Conservation (phyloP, 2,329 filamentous ascomycete genomes). For the Monascus ruber region DNA sequence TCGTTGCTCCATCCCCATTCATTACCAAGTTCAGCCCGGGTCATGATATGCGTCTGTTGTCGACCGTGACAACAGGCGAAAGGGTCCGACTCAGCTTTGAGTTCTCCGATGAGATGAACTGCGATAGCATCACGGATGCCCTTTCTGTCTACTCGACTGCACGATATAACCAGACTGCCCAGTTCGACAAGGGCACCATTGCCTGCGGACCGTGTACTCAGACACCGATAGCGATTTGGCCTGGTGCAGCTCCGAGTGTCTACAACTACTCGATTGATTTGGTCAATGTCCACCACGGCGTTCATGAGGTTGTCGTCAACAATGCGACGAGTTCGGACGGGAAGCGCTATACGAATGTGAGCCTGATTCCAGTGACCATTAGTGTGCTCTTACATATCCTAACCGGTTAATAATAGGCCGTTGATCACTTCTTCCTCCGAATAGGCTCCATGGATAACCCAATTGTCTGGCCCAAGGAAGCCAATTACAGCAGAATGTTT, state of each 20-base stretch:
- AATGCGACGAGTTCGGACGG: constrained; percentile 36
- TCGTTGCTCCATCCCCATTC: constrained; percentile 38
- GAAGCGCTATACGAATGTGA: constrained; percentile 17
- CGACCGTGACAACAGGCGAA: constrained; percentile 28
- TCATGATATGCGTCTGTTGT: constrained; percentile 43
- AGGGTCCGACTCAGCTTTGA: constrained; percentile 38
- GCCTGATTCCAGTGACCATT: neutral
- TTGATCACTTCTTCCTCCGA: constrained; percentile 47
- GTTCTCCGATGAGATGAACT: constrained; percentile 48
- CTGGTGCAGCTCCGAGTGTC: constrained; percentile 38
- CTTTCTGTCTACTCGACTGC: constrained; percentile 41
- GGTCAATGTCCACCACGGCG: constrained; percentile 43
- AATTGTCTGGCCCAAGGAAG: constrained; percentile 40
- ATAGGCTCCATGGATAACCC: constrained; percentile 44
- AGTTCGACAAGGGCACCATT: constrained; percentile 31
- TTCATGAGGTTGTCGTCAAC: constrained; percentile 42
- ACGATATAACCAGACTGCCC: constrained; percentile 28
- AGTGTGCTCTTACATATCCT: neutral
- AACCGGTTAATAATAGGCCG: constrained; percentile 17
- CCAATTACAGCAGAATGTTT: constrained; percentile 44
- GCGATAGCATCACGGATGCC: constrained; percentile 35
- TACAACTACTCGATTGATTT: constrained; percentile 41
- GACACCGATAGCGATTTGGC: constrained; percentile 17
- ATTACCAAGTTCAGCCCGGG: constrained; percentile 47
- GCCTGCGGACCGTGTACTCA: constrained; percentile 28